phyloP scores from a whole-genome alignment of 2,329 filamentous ascomycete species.

The Meredithiella fracta region DNA sequence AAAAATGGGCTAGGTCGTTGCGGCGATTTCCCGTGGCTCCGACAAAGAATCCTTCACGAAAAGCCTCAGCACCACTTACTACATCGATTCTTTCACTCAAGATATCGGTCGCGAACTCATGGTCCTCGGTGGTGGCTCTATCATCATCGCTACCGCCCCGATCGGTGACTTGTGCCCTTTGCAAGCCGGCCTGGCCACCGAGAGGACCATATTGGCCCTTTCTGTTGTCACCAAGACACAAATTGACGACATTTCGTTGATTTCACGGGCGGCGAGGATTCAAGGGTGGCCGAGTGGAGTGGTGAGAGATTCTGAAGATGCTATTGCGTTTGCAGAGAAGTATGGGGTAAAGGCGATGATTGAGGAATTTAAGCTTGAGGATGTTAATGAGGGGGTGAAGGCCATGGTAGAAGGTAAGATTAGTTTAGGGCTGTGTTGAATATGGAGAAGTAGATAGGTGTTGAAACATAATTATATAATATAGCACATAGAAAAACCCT shows the following conservation, averaged over 20 bases:
- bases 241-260: conserved; percentile 27
- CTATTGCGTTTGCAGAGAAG: conserved; percentile 45
- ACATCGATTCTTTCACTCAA: conserved; percentile 34
- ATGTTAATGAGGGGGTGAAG: conserved; percentile 30
- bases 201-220: conserved; percentile 44
- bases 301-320: conserved; percentile 46
- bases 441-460: conserved; percentile 19
- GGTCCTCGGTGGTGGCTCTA: conserved; percentile 42
- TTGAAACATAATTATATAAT: not conserved
- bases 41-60: conserved; percentile 52
- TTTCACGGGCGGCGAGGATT: conserved; percentile 39
- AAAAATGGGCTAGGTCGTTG: conserved; percentile 60
- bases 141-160: conserved; percentile 48
- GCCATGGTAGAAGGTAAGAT: conserved; percentile 26
- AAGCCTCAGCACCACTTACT: conserved; percentile 28
- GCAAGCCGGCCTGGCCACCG: conserved; percentile 33
- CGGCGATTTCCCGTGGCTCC: conserved; percentile 48
- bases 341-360: conserved; percentile 49
- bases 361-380: conserved; percentile 44
- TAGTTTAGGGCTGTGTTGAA: conserved; percentile 30
- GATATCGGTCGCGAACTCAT: conserved; percentile 33
- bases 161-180: conserved; percentile 34
- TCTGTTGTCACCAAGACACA: conserved; percentile 27
- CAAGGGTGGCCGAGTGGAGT: conserved; percentile 49
- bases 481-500: too few species aligned